Conservation (phyloP, 805 yeast species). For the Millerozyma acaciae region DNA sequence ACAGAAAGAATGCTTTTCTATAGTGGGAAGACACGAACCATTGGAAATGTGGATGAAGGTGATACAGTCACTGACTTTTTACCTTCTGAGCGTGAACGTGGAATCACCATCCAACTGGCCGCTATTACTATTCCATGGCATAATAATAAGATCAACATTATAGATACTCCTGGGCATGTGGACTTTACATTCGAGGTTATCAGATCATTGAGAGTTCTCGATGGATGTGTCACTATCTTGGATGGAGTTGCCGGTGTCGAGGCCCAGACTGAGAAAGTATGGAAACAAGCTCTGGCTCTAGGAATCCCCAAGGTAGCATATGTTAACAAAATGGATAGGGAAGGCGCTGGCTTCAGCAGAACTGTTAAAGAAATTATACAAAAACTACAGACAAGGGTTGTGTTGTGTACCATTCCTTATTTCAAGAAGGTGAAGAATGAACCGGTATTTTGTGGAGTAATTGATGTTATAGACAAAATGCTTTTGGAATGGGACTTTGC, state of each 20-base stretch:
- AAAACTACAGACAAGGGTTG: slow-evolving; percentile 70
- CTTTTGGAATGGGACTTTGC: slow-evolving; percentile 49
- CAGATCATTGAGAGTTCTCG: slow-evolving; percentile 82
- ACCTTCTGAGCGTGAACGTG: slow-evolving; percentile 86
- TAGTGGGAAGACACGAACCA: slow-evolving; percentile 71
- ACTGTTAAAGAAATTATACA: slow-evolving; percentile 81
- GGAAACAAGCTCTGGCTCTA: slow-evolving; percentile 76
- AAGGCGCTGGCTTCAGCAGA: slow-evolving; percentile 91
- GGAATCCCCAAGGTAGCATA: slow-evolving; percentile 74
- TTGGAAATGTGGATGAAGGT: slow-evolving; percentile 95
- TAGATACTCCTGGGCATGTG: slow-evolving; percentile 98
- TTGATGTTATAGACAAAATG: slow-evolving; percentile 69
- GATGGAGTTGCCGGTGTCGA: slow-evolving; percentile 99
- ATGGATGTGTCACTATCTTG: slow-evolving; percentile 88
- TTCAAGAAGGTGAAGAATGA: slow-evolving; percentile 42
- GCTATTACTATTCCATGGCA: slow-evolving; percentile 92
- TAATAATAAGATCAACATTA: slow-evolving; percentile 69
- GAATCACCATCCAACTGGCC: slow-evolving; percentile 95
- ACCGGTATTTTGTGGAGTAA: slow-evolving; percentile 57
- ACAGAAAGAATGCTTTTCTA: slow-evolving; percentile 94
- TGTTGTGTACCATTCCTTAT: slow-evolving; percentile 72
- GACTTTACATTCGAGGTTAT: slow-evolving; percentile 95
- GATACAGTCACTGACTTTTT: slow-evolving; percentile 93
- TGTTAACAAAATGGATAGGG: slow-evolving; percentile 93
- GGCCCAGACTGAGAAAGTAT: slow-evolving; percentile 95